A percentile compares a stretch with the other conserved stretches of the same genome.
Evolutionary conservation across 2,329 filamentous ascomycete species (phyloP).

Genomic region (Mycosphaerella arachidis): DNA sequence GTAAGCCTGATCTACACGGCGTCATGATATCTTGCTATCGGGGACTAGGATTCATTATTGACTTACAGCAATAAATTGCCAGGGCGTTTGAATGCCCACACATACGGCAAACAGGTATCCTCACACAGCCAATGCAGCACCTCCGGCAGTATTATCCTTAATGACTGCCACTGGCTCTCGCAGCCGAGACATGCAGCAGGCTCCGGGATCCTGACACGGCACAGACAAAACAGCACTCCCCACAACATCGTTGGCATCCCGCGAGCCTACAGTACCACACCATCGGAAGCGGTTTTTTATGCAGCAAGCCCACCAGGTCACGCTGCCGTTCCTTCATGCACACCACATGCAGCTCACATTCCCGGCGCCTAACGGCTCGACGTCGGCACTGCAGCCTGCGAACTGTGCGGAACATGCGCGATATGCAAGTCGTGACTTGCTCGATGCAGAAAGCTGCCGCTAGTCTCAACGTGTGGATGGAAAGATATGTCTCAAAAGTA

Average conservation of each 20-base stretch:
- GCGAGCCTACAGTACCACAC: neutral
- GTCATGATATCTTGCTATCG: neutral
- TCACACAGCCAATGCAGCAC: neutral
- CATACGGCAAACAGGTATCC: neutral
- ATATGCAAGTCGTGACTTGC: neutral
- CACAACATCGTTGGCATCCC: neutral
- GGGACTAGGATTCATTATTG: neutral
- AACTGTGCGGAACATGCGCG: neutral
- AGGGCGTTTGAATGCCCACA: neutral
- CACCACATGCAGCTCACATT: neutral
- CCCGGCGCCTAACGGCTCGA: neutral
- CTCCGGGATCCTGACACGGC: neutral
- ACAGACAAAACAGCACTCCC: neutral
- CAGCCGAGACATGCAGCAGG: neutral
- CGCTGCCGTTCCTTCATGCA: neutral
- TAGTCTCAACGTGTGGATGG: neutral
- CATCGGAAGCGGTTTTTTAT: neutral
- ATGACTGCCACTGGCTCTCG: neutral
- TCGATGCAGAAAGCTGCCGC: neutral
- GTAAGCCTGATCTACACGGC: neutral
- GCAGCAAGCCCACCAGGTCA: neutral
- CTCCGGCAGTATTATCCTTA: neutral
- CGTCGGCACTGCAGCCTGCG: neutral
- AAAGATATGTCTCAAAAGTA: neutral
- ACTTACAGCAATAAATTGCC: neutral